Evolutionary conservation across 257 asterid species (phyloP).

Genomic region (Solanum appendiculatum): DNA sequence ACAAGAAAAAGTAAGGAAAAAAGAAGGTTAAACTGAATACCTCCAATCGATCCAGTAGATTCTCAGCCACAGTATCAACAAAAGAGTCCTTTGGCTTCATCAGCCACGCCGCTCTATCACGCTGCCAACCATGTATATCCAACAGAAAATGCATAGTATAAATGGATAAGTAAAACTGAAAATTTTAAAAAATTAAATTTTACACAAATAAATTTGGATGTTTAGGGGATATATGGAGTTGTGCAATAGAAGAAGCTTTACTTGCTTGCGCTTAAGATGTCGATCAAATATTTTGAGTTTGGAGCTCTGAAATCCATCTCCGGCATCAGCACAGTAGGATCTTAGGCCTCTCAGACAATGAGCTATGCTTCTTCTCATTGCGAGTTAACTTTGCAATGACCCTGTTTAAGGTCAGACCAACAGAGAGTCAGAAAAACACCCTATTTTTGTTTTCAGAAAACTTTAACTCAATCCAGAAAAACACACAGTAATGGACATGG

Average conservation of each 20-base stretch:
- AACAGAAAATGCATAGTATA: neutral
- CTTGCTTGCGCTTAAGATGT: conserved; percentile 83
- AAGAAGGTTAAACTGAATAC: conserved; percentile 14
- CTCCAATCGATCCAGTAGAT: conserved; percentile 85
- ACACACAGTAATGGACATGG: neutral
- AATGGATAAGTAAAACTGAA: neutral
- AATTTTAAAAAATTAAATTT: rapidly evolving
- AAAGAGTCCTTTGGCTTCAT: conserved; percentile 62
- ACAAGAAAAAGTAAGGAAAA: neutral
- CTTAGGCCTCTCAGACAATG: conserved; percentile 34
- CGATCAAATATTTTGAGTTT: conserved; percentile 77
- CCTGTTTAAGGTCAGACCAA: neutral
- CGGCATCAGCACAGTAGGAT: conserved; percentile 33
- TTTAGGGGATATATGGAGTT: neutral
- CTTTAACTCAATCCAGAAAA: neutral
- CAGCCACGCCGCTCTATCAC: conserved; percentile 97
- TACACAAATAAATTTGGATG: neutral
- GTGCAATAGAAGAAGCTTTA: conserved; percentile 4
- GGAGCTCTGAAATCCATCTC: conserved; percentile 32
- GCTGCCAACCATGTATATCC: conserved; percentile 22
- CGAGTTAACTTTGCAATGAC: neutral
- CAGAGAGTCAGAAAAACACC: neutral
- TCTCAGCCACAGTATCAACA: conserved; percentile 78
- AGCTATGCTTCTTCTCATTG: neutral
- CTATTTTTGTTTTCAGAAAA: neutral